Conservation (phyloP, 805 yeast species). For the Candida nemodendra region DNA sequence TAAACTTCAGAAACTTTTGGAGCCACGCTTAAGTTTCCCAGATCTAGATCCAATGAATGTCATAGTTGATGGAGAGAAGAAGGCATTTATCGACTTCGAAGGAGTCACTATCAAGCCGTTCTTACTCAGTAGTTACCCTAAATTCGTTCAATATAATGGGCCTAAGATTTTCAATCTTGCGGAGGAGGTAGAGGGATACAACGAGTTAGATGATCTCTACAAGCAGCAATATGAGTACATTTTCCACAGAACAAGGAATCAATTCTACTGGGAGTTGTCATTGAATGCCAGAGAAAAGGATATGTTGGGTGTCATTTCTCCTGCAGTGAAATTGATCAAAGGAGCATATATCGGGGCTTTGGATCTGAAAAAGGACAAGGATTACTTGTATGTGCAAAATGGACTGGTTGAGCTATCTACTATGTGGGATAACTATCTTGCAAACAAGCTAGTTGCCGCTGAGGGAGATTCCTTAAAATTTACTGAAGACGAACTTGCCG, state of each 20-base stretch:
- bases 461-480: neutral
- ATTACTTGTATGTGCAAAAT: conserved; percentile 63
- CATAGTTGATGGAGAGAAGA: conserved; percentile 43
- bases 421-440: conserved; percentile 66
- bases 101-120: conserved; percentile 79
- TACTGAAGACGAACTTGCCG: conserved; percentile 8
- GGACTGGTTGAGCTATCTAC: conserved; percentile 62
- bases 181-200: conserved; percentile 72
- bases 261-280: conserved; percentile 80
- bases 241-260: conserved; percentile 87
- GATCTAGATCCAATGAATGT: conserved; percentile 93
- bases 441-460: conserved; percentile 49
- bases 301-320: conserved; percentile 80
- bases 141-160: conserved; percentile 83
- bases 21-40: conserved; percentile 74
- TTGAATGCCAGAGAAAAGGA: conserved; percentile 63
- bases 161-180: conserved; percentile 77
- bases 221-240: conserved; percentile 81
- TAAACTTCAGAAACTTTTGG: conserved; percentile 57
- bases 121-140: conserved; percentile 73
- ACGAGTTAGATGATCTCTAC: conserved; percentile 65
- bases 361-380: conserved; percentile 57
- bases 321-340: conserved; percentile 69
- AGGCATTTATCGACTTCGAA: conserved; percentile 79
- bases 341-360: conserved; percentile 61